Conservation (phyloP, 192 early-diverging fungal genomes). For the Haplosporangium gracile region DNA sequence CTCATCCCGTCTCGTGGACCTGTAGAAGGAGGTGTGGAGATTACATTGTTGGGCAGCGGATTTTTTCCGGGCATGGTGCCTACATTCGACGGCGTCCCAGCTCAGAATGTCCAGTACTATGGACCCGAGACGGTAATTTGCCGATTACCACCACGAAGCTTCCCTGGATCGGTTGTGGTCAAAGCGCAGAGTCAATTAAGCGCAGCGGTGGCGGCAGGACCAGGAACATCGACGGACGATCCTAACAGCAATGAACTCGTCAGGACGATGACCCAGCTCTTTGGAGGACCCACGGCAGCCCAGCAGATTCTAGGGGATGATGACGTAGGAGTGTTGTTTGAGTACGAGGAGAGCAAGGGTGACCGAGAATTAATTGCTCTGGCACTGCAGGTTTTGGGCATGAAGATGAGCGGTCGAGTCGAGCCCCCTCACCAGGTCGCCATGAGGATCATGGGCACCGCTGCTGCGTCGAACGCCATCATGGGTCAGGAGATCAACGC, state of each 20-base stretch:
- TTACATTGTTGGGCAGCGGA: slow-evolving; percentile 78
- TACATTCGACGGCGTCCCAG: slow-evolving; percentile 75
- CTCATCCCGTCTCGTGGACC: slow-evolving; percentile 84
- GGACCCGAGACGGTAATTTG: slow-evolving; percentile 78
- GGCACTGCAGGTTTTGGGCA: slow-evolving; percentile 80
- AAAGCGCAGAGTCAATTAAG: slow-evolving; percentile 34
- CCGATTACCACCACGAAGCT: slow-evolving; percentile 73
- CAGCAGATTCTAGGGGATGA: slow-evolving; percentile 28
- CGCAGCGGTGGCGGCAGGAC: slow-evolving; percentile 12
- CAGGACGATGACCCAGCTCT: slow-evolving; percentile 49
- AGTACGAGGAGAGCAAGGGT: slow-evolving; percentile 69
- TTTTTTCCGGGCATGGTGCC: slow-evolving; percentile 78
- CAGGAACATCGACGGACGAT: slow-evolving; percentile 24
- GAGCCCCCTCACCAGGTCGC: slow-evolving; percentile 73
- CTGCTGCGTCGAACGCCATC: slow-evolving; percentile 28
- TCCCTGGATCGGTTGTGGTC: slow-evolving; percentile 71
- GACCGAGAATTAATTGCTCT: slow-evolving; percentile 84
- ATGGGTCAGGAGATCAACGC: slow-evolving; percentile 11
- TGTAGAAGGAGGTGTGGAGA: slow-evolving; percentile 78
- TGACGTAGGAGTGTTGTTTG: slow-evolving; percentile 57
- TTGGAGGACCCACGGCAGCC: slow-evolving; percentile 25
- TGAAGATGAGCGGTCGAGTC: slow-evolving; percentile 74
- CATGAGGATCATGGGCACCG: slow-evolving; percentile 65
- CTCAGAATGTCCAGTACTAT: slow-evolving; percentile 72
- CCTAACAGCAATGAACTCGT: slow-evolving; percentile 37